A percentile compares a stretch with the other conserved stretches of the same genome.
phyloP scores from a whole-genome alignment of 148 eudicot genomes.

The Pharnaceum exiguum region DNA sequence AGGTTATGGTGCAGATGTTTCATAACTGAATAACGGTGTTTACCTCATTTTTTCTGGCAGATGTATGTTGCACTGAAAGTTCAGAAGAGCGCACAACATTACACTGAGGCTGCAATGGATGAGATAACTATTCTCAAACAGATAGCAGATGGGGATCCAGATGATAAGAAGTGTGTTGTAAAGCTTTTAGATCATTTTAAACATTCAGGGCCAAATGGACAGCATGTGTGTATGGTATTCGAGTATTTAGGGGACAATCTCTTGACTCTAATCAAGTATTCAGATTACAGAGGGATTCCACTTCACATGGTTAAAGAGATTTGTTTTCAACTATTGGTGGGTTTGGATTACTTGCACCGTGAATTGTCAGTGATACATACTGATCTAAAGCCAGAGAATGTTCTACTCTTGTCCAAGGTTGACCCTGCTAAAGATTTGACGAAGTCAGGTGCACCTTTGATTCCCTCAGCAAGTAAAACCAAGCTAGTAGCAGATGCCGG shows the following conservation, averaged over 20 bases:
- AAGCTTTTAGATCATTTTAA: constrained; percentile 93
- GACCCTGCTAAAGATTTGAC: constrained; percentile 75
- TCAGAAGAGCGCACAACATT: constrained; percentile 96
- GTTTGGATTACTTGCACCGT: constrained; percentile 85
- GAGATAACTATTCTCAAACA: constrained; percentile 85
- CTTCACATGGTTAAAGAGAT: constrained; percentile 84
- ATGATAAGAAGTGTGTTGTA: constrained; percentile 83
- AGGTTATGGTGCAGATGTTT: not conserved
- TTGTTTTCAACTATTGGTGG: constrained; percentile 67
- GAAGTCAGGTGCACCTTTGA: constrained; percentile 51
- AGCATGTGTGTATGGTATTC: constrained; percentile 97
- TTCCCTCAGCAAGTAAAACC: constrained; percentile 49
- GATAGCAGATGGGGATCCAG: constrained; percentile 81
- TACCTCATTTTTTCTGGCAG: constrained; percentile 30
- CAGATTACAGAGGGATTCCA: constrained; percentile 82
- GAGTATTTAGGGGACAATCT: constrained; percentile 96
- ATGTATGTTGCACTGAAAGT: constrained; percentile 85
- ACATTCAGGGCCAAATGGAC: constrained; percentile 95
- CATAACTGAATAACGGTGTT: not conserved
- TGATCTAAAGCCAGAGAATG: constrained; percentile 92
- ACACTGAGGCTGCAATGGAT: constrained; percentile 96
- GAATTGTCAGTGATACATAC: constrained; percentile 88
- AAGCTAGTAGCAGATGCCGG: constrained; percentile 40
- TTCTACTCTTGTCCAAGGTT: constrained; percentile 70
- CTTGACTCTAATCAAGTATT: constrained; percentile 76